These are phyloP conservation scores for Typha latifolia DNA, from an alignment of 176 grass and related monocot species.

Conservation along the genomic window DNA sequence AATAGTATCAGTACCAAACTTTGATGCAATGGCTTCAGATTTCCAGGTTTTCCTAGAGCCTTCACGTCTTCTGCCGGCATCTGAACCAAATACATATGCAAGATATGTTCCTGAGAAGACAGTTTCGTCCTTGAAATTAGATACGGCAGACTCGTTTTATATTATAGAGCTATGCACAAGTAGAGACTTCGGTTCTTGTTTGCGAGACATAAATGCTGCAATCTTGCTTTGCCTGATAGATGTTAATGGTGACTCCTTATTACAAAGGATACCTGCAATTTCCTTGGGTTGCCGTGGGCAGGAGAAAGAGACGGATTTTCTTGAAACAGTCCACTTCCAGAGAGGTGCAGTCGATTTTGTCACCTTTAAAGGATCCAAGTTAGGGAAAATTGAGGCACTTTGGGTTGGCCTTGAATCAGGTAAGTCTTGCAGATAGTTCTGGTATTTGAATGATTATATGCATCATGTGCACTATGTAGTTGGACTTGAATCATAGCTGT, in stretches of 20 bases:
- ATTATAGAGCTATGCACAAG: slow-evolving; percentile 62
- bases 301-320: slow-evolving; percentile 14
- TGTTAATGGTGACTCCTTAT: slow-evolving; percentile 42
- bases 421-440: slow-evolving; percentile 9
- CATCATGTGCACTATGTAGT: too few relatives aligned
- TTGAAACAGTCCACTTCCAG: slow-evolving; percentile 42
- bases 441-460: too few relatives aligned
- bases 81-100: slow-evolving; percentile 31
- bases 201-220: slow-evolving; percentile 52
- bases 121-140: slow-evolving; percentile 36
- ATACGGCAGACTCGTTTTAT: slow-evolving; percentile 55
- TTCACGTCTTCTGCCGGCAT: slow-evolving; percentile 46
- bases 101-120: slow-evolving; percentile 38
- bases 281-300: slow-evolving; percentile 25
- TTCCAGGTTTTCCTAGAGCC: slow-evolving; percentile 48
- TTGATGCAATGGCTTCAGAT: slow-evolving; percentile 43
- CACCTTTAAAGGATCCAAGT: slow-evolving; percentile 53
- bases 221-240: slow-evolving; percentile 67
- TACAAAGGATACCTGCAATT: slow-evolving; percentile 54
- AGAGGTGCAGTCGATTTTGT: slow-evolving; percentile 55
- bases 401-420: slow-evolving; percentile 98
- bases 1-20: slow-evolving; percentile 1
- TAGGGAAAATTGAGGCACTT: slow-evolving; percentile 58
- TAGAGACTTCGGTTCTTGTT: slow-evolving; percentile 66
- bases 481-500: too few relatives aligned